Percentiles rank a stretch among this genome's conserved stretches.
phyloP scores from a whole-genome alignment of 2,329 filamentous ascomycete genomes.

The Parastagonospora nodorum region DNA sequence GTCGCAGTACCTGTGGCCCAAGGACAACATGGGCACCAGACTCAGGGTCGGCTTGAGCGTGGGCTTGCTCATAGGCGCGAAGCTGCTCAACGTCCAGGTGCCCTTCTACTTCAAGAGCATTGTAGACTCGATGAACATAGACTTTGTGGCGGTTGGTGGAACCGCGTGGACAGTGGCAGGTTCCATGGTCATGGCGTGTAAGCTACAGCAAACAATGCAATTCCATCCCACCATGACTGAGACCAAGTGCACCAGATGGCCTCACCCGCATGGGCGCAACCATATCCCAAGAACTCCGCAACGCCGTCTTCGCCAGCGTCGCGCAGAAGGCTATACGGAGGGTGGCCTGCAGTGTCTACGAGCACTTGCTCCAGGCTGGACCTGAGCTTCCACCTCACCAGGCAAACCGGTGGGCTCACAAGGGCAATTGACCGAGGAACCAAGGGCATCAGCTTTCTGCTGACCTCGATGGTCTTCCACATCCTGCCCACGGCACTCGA shows the following conservation, averaged over 20 bases:
- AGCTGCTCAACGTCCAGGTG: constrained; percentile 93
- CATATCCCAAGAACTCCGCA: constrained; percentile 89
- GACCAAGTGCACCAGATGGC: constrained; percentile 63
- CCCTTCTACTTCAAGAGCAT: constrained; percentile 99
- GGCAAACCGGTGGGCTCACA: constrained; percentile 93
- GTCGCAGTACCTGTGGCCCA: constrained; percentile 94
- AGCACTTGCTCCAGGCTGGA: constrained; percentile 87
- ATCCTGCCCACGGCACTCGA: constrained; percentile 91
- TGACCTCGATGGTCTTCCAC: constrained; percentile 99
- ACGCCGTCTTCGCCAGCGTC: constrained; percentile 95
- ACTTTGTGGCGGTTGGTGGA: constrained; percentile 83
- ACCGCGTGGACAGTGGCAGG: constrained; percentile 89
- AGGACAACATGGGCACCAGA: constrained; percentile 81
- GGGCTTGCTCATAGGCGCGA: constrained; percentile 81
- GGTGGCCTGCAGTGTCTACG: constrained; percentile 90
- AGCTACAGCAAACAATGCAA: constrained; percentile 34
- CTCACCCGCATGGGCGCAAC: constrained; percentile 86
- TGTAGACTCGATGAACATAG: constrained; percentile 96
- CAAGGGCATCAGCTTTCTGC: constrained; percentile 95
- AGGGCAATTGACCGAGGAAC: constrained; percentile 95
- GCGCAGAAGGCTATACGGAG: constrained; percentile 94
- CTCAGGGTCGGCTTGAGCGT: constrained; percentile 85
- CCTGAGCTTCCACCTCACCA: constrained; percentile 88
- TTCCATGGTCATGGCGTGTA: constrained; percentile 87
- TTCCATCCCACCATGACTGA: constrained; percentile 8